Conservation (phyloP, 352 stramenopile genomes). For the Globisporangium camurandrum region DNA sequence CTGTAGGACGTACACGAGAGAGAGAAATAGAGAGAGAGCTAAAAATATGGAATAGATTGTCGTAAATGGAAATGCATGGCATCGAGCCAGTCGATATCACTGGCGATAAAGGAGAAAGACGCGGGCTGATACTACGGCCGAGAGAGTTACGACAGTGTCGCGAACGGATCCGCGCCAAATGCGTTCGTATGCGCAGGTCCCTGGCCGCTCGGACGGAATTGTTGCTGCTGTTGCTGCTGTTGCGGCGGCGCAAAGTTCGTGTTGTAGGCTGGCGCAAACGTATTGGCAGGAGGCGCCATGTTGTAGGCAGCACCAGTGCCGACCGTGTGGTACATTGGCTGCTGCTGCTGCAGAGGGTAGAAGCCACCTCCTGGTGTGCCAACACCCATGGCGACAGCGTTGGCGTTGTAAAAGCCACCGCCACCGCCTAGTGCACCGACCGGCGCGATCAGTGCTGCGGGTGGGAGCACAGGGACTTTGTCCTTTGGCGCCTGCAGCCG, state of each 20-base stretch:
- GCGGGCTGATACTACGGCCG: neutral
- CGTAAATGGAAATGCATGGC: no score
- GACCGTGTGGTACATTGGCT: conserved; percentile 30
- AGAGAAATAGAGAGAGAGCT: neutral
- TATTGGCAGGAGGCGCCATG: conserved; percentile 15
- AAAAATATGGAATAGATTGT: neutral
- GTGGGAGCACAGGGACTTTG: conserved; percentile 54
- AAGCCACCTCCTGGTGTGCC: conserved; percentile 11
- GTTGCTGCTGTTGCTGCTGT: conserved; percentile 20
- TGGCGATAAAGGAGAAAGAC: neutral
- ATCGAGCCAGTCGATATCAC: neutral
- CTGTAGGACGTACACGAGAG: no score
- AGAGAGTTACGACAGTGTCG: conserved; percentile 38
- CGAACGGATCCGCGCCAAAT: conserved; percentile 42
- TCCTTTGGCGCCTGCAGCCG: conserved; percentile 47
- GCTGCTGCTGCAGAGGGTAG: conserved; percentile 23
- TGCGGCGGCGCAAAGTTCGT: conserved; percentile 6
- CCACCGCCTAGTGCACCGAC: conserved; percentile 2
- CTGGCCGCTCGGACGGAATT: conserved; percentile 30
- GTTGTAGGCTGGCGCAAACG: conserved; percentile 2
- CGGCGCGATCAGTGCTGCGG: conserved; percentile 15
- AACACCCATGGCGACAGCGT: no score
- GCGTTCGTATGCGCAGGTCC: conserved; percentile 17
- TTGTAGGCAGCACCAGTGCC: conserved; percentile 12
- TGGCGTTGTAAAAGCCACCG: conserved; percentile 18